Evolutionary conservation across 1,284 basidiomycete genomes (phyloP).

Genomic region (Ceratobasidium sp.): DNA sequence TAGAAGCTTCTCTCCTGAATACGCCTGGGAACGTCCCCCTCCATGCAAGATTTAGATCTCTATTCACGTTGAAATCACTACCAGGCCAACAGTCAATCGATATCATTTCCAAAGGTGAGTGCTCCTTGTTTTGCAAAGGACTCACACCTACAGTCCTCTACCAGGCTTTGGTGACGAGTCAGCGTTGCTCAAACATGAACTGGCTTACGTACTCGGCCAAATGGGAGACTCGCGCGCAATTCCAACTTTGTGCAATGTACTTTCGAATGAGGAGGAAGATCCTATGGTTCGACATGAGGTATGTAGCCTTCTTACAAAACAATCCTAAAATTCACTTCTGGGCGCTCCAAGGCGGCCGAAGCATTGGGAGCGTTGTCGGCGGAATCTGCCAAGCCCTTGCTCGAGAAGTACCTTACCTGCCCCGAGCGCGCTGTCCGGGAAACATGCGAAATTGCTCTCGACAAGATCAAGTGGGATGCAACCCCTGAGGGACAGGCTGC

Average conservation of each 20-base stretch:
- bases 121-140: neutral
- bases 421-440: constrained; percentile 88
- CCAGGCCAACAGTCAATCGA: constrained; percentile 77
- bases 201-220: constrained; percentile 97
- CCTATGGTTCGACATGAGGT: constrained; percentile 99
- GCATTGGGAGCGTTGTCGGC: constrained; percentile 96
- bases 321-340: neutral
- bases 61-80: constrained; percentile 94
- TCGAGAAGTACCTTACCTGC: constrained; percentile 83
- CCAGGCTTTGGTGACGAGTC: constrained; percentile 90
- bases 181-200: constrained; percentile 95
- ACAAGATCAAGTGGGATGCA: constrained; percentile 94
- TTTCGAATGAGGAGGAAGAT: constrained; percentile 81
- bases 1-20: constrained; percentile 84
- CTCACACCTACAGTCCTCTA: constrained; percentile 11
- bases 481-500: constrained; percentile 60
- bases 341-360: constrained; percentile 84
- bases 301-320: constrained; percentile 50
- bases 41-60: constrained; percentile 90
- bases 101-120: constrained; percentile 87
- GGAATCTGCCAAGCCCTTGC: constrained; percentile 74
- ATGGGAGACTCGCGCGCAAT: constrained; percentile 83
- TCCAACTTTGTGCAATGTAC: constrained; percentile 82
- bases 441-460: constrained; percentile 97
- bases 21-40: constrained; percentile 79